A percentile compares a stretch with the other conserved stretches of the same genome.
These are phyloP conservation scores for Fusarium annulatum DNA, from an alignment of 2,329 filamentous ascomycete genomes.

Conservation along the genomic window DNA sequence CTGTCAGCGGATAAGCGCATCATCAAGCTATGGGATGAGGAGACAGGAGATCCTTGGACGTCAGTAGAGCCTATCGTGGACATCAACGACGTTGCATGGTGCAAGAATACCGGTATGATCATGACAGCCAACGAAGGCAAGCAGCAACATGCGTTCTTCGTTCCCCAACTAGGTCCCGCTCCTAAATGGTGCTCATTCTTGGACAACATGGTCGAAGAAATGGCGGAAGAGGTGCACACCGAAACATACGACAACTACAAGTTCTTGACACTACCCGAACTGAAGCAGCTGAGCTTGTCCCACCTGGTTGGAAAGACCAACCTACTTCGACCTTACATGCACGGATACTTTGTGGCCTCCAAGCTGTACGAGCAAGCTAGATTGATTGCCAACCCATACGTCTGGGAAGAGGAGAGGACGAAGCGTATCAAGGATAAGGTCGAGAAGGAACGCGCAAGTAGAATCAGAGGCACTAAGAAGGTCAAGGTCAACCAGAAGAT, in stretches of 20 bases:
- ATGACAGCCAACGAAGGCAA: constrained; percentile 96
- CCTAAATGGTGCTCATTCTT: constrained; percentile 97
- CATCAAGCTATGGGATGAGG: constrained; percentile 95
- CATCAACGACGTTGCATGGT: constrained; percentile 93
- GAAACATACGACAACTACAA: constrained; percentile 99
- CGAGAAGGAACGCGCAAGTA: constrained; percentile 93
- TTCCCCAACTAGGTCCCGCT: constrained; percentile 91
- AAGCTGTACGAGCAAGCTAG: constrained; percentile 95
- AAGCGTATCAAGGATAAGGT: constrained; percentile 96
- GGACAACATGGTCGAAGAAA: constrained; percentile 97
- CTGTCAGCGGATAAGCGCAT: constrained; percentile 93
- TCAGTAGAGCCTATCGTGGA: constrained; percentile 95
- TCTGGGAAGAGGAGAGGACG: constrained; percentile 90
- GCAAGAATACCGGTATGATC: constrained; percentile 92
- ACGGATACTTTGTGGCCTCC: constrained; percentile 97
- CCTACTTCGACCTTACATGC: constrained; percentile 95
- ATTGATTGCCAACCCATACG: constrained; percentile 91
- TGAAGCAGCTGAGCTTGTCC: constrained; percentile 85
- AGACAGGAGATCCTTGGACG: constrained; percentile 88
- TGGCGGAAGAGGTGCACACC: constrained; percentile 84
- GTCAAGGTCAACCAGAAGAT: constrained; percentile 93
- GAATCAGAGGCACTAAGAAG: constrained; percentile 95
- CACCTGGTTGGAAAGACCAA: constrained; percentile 93
- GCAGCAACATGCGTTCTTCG: constrained; percentile 94
- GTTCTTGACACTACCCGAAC: constrained; percentile 89